Evolutionary conservation across 306 rosid species (phyloP).

Genomic region (Mimosa pudica): DNA sequence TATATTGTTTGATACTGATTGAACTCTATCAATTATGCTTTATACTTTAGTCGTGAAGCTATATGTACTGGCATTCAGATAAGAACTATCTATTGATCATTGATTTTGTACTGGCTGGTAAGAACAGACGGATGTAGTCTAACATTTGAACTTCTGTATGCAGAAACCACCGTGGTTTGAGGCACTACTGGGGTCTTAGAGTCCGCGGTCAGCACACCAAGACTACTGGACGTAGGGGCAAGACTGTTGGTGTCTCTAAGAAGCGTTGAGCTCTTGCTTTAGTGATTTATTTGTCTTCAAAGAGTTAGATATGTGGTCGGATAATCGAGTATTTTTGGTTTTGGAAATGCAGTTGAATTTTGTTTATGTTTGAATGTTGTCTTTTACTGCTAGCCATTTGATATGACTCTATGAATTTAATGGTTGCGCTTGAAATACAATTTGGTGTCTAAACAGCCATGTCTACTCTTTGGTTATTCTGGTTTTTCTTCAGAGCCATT

Average conservation of each 20-base stretch:
- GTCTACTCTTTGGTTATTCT: not conserved
- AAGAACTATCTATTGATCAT: not conserved
- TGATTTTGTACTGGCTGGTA: not conserved
- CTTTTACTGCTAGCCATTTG: not conserved
- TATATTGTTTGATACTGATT: not conserved
- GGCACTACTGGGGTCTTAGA: slow-evolving; percentile 66
- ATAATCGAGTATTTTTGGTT: slow-evolving; percentile 4
- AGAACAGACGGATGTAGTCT: slow-evolving; percentile 4
- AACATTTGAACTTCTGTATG: slow-evolving; percentile 14
- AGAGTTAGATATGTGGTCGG: slow-evolving; percentile 28
- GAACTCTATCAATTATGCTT: not conserved
- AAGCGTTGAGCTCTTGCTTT: slow-evolving; percentile 42
- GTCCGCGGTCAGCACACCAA: slow-evolving; percentile 85
- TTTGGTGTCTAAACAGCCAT: not conserved
- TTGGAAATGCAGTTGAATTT: slow-evolving; percentile 20
- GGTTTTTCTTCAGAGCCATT: not conserved
- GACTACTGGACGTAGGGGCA: slow-evolving; percentile 80
- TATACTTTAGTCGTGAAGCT: not conserved
- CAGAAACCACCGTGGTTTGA: slow-evolving; percentile 27
- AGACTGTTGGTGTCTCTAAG: slow-evolving; percentile 82
- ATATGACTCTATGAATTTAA: not conserved
- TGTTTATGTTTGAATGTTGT: slow-evolving; percentile 5
- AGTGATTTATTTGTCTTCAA: slow-evolving; percentile 23
- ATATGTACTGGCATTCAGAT: not conserved
- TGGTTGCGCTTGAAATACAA: not conserved